phyloP scores from a whole-genome alignment of 345 rosid species.

The Eucalyptus pauciflora region DNA sequence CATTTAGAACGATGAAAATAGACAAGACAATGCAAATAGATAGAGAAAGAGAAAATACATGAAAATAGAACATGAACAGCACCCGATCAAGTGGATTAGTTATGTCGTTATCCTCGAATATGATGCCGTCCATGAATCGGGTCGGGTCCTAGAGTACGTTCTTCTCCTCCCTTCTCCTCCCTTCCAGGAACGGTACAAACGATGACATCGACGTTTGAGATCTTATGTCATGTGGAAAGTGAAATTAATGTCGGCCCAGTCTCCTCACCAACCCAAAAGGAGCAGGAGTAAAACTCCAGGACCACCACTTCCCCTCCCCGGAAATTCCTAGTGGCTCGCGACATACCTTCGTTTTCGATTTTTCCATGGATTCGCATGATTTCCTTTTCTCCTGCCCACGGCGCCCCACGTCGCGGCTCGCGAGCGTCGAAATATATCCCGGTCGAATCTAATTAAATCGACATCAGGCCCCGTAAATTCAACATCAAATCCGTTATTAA shows the following conservation, averaged over 20 bases:
- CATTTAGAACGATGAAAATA: background rate
- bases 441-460: background rate
- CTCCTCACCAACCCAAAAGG: background rate
- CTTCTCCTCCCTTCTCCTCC: too few species aligned
- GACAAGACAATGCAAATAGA: background rate
- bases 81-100: background rate
- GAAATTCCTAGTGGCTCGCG: background rate
- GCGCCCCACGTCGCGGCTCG: background rate
- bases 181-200: background rate
- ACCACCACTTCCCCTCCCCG: background rate
- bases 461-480: background rate
- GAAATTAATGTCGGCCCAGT: background rate
- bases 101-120: background rate
- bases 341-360: background rate
- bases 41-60: background rate
- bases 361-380: background rate
- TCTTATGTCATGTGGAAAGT: background rate
- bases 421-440: background rate
- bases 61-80: background rate
- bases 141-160: background rate
- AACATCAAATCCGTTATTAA: background rate
- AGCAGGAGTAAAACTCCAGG: background rate
- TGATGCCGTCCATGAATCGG: background rate
- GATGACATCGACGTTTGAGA: background rate
- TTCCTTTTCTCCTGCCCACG: background rate